Evolutionary conservation across 495 filamentous ascomycete genomes (phyloP).

Genomic region (Xylaria bambusicola): DNA sequence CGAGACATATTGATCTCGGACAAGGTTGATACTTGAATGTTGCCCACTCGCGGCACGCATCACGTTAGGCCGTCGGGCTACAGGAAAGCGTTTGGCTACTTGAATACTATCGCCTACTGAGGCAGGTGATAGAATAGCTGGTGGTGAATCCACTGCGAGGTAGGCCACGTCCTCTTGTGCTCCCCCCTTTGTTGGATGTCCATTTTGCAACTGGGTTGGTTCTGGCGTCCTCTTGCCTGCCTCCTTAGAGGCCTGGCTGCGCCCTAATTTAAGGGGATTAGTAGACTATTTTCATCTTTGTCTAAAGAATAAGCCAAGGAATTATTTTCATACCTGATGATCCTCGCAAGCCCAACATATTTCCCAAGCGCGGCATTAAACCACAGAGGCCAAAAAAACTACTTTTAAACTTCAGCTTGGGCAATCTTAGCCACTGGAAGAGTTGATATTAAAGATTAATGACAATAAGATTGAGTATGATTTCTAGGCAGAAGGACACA

Average conservation of each 20-base stretch:
- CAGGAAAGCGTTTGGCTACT: slow-evolving; percentile 3
- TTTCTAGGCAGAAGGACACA: neutral
- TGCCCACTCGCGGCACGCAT: slow-evolving; percentile 1
- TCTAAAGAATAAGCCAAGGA: neutral
- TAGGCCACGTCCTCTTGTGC: neutral
- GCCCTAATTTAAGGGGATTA: neutral
- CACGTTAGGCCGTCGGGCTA: neutral
- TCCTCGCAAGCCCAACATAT: slow-evolving; percentile 2
- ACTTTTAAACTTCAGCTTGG: slow-evolving; percentile 34
- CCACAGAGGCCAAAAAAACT: slow-evolving; percentile 6
- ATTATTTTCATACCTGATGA: neutral
- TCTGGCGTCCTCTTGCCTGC: neutral
- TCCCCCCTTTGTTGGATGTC: neutral
- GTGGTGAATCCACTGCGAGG: neutral
- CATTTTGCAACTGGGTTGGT: neutral
- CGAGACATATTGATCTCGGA: slow-evolving; percentile 7
- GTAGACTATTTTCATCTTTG: neutral
- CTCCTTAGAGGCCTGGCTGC: neutral
- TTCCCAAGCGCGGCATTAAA: slow-evolving; percentile 5
- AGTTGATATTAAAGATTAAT: neutral
- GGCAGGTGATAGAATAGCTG: slow-evolving; percentile 1
- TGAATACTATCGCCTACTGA: slow-evolving; percentile 7
- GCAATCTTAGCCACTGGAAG: neutral
- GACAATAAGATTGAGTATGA: neutral
- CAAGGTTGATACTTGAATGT: slow-evolving; percentile 4